Evolutionary conservation across 148 eudicot species (phyloP), one percentile per base, ranked within the genome.

Genomic region (Cornus controversa): DNA sequence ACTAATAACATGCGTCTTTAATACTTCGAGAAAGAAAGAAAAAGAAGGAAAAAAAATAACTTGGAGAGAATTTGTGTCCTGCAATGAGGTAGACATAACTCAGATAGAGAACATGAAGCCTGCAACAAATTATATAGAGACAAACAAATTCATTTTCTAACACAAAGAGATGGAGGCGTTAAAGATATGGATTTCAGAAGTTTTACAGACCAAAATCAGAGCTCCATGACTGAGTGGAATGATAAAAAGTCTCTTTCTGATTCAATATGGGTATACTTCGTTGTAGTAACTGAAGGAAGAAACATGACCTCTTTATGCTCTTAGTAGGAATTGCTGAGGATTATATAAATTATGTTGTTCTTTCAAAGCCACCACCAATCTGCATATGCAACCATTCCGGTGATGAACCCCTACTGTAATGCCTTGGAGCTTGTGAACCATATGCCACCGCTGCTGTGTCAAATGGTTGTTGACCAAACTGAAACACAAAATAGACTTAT

Each of bases 321-420:
- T 85, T 82, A 77, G 80, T 78, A 57, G 62, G 74, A 60, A 69
- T 58, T 50, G 28, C 45, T 69, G 57, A 16, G 50, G 74, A 25
- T 69, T 69, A 60, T 74, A 2, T 66, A 75, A 25, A 70, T 85
- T 85, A 89, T 36, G 90, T 58, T 73, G 87, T 82, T 81, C 98
- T 83, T 72, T 90, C 91, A 72, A 89, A 92, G 78, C 90, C 87
- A 40, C 98, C 90, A 71, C 98, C 98, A 71, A 94, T 80, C 83
- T 94, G 98, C 98, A 94, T 94, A 75, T 90, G 97, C 78, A 91
- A 83, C 98, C 97, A 92, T 76, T 94, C 98, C 6, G 98, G 94
- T 69, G 94, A 88, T 77, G 94, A 77, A 67, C 80, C 88, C 62
- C 87, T 88, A 18, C 78, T 85, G 47, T 86, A 85, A 65, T 92